Evolutionary conservation across 2,329 filamentous ascomycete species (phyloP).

Genomic region (Pseudogymnoascus sp.): DNA sequence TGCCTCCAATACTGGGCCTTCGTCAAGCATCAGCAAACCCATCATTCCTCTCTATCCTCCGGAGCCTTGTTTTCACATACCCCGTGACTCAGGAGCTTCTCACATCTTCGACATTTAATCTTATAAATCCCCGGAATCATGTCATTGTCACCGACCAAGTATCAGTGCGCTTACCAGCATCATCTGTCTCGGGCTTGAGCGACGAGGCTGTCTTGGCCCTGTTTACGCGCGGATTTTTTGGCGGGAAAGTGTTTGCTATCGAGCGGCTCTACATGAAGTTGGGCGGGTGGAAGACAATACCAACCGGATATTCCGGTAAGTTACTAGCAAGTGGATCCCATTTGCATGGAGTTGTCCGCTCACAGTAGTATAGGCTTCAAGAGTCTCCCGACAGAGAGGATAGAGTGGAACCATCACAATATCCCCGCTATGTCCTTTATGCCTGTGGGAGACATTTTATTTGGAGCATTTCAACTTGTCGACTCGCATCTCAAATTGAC

Average conservation of each 20-base stretch:
- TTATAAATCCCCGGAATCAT: not conserved
- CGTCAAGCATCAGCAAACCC: not conserved
- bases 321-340: not conserved
- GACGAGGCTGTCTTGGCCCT: slow-evolving; percentile 17
- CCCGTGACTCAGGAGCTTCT: slow-evolving; percentile 3
- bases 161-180: not conserved
- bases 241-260: slow-evolving; percentile 16
- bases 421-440: not conserved
- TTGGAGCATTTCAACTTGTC: not conserved
- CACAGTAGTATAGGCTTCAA: not conserved
- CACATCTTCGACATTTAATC: not conserved
- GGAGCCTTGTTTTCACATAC: slow-evolving; percentile 2
- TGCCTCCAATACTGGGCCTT: not conserved
- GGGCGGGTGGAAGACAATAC: not conserved
- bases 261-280: slow-evolving; percentile 13
- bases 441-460: slow-evolving; percentile 1
- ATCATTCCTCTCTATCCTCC: slow-evolving; percentile 1
- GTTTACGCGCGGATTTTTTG: slow-evolving; percentile 17
- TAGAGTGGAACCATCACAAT: slow-evolving; percentile 1
- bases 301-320: not conserved
- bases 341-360: not conserved
- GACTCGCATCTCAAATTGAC: not conserved
- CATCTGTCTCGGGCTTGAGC: slow-evolving; percentile 5
- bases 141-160: slow-evolving; percentile 3
- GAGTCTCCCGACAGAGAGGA: not conserved